Evolutionary conservation across 129 eudicot species (phyloP), one percentile per base, ranked within the genome.

Genomic region (Lactuca saligna): DNA sequence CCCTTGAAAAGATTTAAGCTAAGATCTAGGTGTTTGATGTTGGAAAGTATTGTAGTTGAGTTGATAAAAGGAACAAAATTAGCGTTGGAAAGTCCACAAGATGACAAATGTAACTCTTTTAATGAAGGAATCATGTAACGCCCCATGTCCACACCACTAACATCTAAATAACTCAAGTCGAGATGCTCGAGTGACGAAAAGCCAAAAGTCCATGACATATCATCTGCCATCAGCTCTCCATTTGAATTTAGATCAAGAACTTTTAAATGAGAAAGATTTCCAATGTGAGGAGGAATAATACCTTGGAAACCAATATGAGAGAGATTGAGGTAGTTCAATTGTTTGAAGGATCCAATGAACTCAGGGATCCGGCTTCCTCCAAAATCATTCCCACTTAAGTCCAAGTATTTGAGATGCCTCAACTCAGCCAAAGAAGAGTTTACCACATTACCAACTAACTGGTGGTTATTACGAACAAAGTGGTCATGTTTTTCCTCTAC

Each of bases 341-440:
- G 58, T 20, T 62, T 35, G 32, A 72, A 49, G 29, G 77, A 63
- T 3, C 76, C 68, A n/a, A 71, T 29, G 76, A 71, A 71, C 13
- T 31, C 4, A 25, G 29, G 29, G 29, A 25, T 25, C 29, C 29
- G 29, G 29, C 29, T 25, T 25, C 29, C 29, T 25, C 29, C 29
- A 25, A 25, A 25, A 25, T 25, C 29, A 25, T 25, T 25, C 29
- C 29, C 29, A 25, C 29, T 25, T 25, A 25, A 25, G 29, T 25
- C 29, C 29, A 25, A 25, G 29, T 25, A 25, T 25, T 25, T 25
- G 29, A 25, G 29, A 25, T 25, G 29, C 29, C 29, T 25, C 29
- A 25, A 25, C 29, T 25, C 29, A 0, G 29, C 29, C 29, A 25
- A 25, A 25, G 29, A 25, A 25, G 29, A 25, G 29, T 25, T 25